These are phyloP conservation scores for Aspergillus udagawae DNA, from an alignment of 2,329 filamentous ascomycete genomes.

Conservation along the genomic window DNA sequence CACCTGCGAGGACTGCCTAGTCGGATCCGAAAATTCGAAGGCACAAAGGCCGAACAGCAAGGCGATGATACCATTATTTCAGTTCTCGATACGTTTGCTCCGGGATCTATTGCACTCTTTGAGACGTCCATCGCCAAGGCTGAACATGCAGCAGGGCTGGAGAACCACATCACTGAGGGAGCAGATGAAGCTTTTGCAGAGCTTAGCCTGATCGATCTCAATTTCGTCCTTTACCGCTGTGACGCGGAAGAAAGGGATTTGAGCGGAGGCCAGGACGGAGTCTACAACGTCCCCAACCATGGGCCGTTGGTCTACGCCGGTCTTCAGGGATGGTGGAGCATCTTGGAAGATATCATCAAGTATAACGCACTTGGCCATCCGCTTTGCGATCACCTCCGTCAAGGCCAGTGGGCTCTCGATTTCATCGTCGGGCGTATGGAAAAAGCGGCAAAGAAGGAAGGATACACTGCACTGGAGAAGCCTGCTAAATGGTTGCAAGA, in stretches of 20 bases:
- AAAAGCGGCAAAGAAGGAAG: constrained; percentile 60
- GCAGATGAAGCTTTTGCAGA: constrained; percentile 73
- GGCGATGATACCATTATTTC: constrained; percentile 73
- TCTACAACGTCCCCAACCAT: constrained; percentile 78
- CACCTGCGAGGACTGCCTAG: constrained; percentile 80
- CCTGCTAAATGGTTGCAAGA: constrained; percentile 76
- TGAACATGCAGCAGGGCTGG: constrained; percentile 77
- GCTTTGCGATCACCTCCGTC: constrained; percentile 84
- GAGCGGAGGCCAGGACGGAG: constrained; percentile 76
- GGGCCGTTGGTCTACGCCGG: constrained; percentile 90
- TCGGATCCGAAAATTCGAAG: constrained; percentile 68
- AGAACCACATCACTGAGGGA: constrained; percentile 80
- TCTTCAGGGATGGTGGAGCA: constrained; percentile 97
- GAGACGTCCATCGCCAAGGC: constrained; percentile 92
- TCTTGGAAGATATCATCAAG: constrained; percentile 76
- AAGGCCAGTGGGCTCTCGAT: constrained; percentile 89
- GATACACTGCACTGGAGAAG: constrained; percentile 59
- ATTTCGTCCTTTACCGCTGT: constrained; percentile 86
- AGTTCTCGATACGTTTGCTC: constrained; percentile 78
- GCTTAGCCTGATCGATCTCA: constrained; percentile 75
- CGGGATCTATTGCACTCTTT: constrained; percentile 90
- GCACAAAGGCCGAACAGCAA: constrained; percentile 67
- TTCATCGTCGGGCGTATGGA: constrained; percentile 78
- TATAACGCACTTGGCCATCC: constrained; percentile 92
- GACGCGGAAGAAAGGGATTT: constrained; percentile 82